These are phyloP conservation scores for Murraya koenigii DNA, from an alignment of 345 rosid species.

Conservation along the genomic window DNA sequence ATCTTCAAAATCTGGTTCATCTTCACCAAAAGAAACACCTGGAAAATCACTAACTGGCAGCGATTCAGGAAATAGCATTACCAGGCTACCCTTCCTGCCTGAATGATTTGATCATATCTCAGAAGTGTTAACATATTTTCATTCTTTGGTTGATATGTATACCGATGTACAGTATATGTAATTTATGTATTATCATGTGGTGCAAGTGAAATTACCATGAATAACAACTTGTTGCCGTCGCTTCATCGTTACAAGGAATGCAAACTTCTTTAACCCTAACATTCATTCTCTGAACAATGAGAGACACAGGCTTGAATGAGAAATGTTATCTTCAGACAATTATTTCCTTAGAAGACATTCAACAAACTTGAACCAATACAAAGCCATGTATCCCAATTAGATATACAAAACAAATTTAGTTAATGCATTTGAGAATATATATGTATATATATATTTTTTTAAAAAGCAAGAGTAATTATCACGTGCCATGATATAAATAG, in stretches of 20 bases:
- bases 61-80: slow-evolving; percentile 42
- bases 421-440: background rate
- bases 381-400: background rate
- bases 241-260: background rate
- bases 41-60: slow-evolving; percentile 23
- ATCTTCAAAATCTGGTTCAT: slow-evolving; percentile 28
- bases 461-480: no score
- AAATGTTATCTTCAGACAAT: background rate
- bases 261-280: background rate
- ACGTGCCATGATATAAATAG: no score
- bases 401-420: background rate
- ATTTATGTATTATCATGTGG: background rate
- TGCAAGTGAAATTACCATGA: slow-evolving; percentile 4
- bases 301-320: background rate
- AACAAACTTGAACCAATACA: background rate
- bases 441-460: no score
- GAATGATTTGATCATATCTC: slow-evolving; percentile 39
- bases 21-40: slow-evolving; percentile 16
- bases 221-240: slow-evolving; percentile 2
- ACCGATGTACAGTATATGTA: slow-evolving; percentile 20
- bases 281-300: no score
- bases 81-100: slow-evolving; percentile 68
- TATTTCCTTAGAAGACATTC: background rate
- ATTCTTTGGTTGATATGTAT: slow-evolving; percentile 11
- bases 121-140: slow-evolving; percentile 3